Percentiles rank a stretch among this genome's conserved stretches.
These are phyloP conservation scores for Solanum clarkiae DNA, from an alignment of 257 asterid genomes.

Conservation along the genomic window DNA sequence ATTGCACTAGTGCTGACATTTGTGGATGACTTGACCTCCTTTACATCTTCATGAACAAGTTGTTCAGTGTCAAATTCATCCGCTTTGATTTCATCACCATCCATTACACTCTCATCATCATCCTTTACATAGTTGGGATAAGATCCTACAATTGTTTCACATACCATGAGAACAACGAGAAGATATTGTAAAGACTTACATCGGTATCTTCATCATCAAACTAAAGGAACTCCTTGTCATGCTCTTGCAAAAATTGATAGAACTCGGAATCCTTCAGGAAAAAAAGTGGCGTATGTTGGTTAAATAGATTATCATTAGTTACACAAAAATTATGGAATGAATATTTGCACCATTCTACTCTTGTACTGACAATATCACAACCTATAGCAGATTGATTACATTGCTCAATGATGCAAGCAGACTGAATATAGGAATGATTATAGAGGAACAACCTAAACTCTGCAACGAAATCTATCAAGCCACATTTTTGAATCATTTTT, in stretches of 20 bases:
- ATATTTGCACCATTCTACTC: background rate
- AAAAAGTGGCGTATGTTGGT: background rate
- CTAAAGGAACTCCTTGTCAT: constrained; percentile 70
- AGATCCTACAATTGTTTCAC: background rate
- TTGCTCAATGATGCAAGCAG: background rate
- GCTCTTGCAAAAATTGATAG: constrained; percentile 73
- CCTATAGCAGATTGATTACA: no score
- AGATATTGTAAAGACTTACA: constrained; percentile 26
- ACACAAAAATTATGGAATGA: background rate
- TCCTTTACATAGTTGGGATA: constrained; percentile 26
- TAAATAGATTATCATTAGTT: background rate
- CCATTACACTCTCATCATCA: constrained; percentile 9
- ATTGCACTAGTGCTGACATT: constrained; percentile 57
- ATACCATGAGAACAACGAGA: background rate
- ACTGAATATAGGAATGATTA: background rate
- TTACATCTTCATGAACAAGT: constrained; percentile 14
- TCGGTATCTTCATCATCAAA: constrained; percentile 61
- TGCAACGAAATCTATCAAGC: background rate
- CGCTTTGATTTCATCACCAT: constrained; percentile 2
- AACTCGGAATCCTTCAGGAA: constrained; percentile 82
- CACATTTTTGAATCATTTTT: background rate
- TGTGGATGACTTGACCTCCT: constrained; percentile 32
- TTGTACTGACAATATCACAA: background rate
- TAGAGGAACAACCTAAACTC: background rate
- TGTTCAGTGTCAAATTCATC: constrained; percentile 17